phyloP scores from a whole-genome alignment of 257 asterid genomes.

The Solanum sitiens region DNA sequence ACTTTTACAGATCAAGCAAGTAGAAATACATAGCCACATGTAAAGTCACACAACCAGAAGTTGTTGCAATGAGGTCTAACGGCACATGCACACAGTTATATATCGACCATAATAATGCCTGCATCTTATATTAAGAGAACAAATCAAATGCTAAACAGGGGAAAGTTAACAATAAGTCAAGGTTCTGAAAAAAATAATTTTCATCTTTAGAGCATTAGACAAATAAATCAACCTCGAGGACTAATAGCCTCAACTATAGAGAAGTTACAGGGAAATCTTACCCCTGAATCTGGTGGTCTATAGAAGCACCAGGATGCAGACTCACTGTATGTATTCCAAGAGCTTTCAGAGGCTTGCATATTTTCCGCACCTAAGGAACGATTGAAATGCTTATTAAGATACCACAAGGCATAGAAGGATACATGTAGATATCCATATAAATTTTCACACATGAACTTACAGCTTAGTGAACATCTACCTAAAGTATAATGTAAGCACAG shows the following conservation, averaged over 20 bases:
- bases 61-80: not conserved
- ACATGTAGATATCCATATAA: not conserved
- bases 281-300: conserved; percentile 83
- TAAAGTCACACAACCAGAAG: not conserved
- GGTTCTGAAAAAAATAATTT: not conserved
- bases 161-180: not conserved
- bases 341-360: conserved; percentile 57
- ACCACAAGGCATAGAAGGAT: not conserved
- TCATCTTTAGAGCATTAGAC: not conserved
- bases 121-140: not conserved
- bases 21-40: not conserved
- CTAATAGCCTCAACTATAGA: not conserved
- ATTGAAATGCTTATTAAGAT: not conserved
- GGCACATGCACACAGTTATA: not conserved
- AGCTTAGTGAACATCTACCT: not conserved
- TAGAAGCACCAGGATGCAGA: conserved; percentile 77
- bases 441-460: not conserved
- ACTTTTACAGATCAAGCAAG: not conserved
- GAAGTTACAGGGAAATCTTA: not conserved
- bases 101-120: not conserved
- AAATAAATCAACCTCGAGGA: not conserved
- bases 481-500: not conserved
- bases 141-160: not conserved
- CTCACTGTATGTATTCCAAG: conserved; percentile 59
- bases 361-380: conserved; percentile 41